Percentiles rank a stretch among this genome's conserved stretches.
phyloP scores from a whole-genome alignment of 2,329 filamentous ascomycete genomes.

The Tolypocladium guangdongense region DNA sequence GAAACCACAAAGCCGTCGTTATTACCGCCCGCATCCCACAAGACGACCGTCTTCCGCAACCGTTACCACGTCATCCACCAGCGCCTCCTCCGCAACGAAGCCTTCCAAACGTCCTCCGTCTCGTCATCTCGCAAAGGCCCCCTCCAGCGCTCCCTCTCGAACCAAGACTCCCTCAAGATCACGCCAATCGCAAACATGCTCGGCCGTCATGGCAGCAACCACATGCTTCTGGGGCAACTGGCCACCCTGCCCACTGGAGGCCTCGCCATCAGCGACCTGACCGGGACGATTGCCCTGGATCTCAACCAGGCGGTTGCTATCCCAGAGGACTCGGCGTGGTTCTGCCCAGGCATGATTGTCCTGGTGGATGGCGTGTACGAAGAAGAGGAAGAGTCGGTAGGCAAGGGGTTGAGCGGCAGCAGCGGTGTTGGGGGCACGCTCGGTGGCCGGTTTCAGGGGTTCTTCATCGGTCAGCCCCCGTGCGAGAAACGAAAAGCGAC shows the following conservation, averaged over 20 bases:
- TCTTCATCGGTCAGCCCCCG: slow-evolving; percentile 84
- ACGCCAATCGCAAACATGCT: slow-evolving; percentile 70
- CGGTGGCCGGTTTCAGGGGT: slow-evolving; percentile 82
- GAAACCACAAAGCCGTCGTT: slow-evolving; percentile 55
- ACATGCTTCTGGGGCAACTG: slow-evolving; percentile 79
- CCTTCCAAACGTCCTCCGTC: slow-evolving; percentile 76
- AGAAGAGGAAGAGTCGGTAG: slow-evolving; percentile 67
- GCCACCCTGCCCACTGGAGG: slow-evolving; percentile 70
- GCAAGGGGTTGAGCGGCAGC: slow-evolving; percentile 61
- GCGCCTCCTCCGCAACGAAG: slow-evolving; percentile 81
- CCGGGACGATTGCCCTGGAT: slow-evolving; percentile 79
- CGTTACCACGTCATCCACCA: slow-evolving; percentile 89
- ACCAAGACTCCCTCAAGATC: slow-evolving; percentile 67
- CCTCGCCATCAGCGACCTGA: slow-evolving; percentile 74
- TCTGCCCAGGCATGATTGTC: slow-evolving; percentile 91
- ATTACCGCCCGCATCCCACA: slow-evolving; percentile 67
- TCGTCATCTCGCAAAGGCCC: slow-evolving; percentile 45
- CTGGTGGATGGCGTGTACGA: slow-evolving; percentile 94
- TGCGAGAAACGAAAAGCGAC: slow-evolving; percentile 76
- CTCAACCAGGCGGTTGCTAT: slow-evolving; percentile 70
- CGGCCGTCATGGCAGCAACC: slow-evolving; percentile 71
- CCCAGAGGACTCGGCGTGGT: slow-evolving; percentile 81
- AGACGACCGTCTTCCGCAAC: slow-evolving; percentile 78
- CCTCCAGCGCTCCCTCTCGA: slow-evolving; percentile 48
- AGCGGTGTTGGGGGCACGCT: slow-evolving; percentile 82